Percentiles rank a stretch among this genome's conserved stretches.
phyloP scores from a whole-genome alignment of 352 stramenopile genomes.

The Pythium scleroteichum region DNA sequence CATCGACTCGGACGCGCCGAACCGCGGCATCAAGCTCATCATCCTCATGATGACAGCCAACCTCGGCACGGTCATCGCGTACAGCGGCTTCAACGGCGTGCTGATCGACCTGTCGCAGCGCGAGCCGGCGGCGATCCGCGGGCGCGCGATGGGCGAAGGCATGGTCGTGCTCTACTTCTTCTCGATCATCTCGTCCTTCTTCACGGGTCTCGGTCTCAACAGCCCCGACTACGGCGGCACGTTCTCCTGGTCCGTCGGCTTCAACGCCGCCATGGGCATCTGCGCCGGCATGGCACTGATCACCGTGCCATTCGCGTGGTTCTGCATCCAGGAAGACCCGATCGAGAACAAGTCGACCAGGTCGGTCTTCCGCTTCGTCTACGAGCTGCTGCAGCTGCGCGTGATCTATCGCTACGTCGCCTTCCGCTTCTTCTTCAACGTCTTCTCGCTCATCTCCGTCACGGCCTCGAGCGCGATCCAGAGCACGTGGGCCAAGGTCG shows the following conservation, averaged over 20 bases:
- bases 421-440: constrained; percentile 25
- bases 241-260: constrained; percentile 42
- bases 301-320: constrained; percentile 19
- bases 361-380: constrained; percentile 32
- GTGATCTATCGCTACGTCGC: constrained; percentile 31
- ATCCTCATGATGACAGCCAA: constrained; percentile 54
- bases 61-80: constrained; percentile 45
- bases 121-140: constrained; percentile 40
- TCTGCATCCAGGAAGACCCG: constrained; percentile 44
- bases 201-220: constrained; percentile 60
- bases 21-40: constrained; percentile 41
- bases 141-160: constrained; percentile 23
- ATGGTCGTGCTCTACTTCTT: constrained; percentile 27
- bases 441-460: constrained; percentile 42
- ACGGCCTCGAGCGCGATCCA: constrained; percentile 45
- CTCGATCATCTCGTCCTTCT: constrained; percentile 35
- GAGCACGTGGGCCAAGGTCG: constrained; percentile 49
- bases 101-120: constrained; percentile 55
- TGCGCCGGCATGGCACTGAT: constrained; percentile 34
- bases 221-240: constrained; percentile 46
- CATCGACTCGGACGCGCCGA: constrained; percentile 38
- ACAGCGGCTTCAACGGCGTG: constrained; percentile 9
- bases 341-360: constrained; percentile 28
- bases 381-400: constrained; percentile 49
- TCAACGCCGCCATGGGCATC: constrained; percentile 48